Evolutionary conservation across 176 grass and related monocot species (phyloP), one percentile per base, ranked within the genome.

Genomic region (Rhynchospora pubera): DNA sequence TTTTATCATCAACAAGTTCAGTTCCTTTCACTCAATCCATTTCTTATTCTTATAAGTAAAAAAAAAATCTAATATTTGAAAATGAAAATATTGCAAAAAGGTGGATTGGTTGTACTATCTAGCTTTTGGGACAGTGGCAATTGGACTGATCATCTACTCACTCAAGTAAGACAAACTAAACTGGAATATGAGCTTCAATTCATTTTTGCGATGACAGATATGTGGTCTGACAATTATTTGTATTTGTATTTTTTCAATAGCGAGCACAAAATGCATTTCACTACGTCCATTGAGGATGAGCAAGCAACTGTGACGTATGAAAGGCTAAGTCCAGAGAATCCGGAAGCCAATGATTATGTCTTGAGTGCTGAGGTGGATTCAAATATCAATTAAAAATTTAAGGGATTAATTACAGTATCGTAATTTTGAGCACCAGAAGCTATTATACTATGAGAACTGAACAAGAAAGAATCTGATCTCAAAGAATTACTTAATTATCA

Each of bases 1-100:
- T 89, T 89, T 58, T 89, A 89, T 57, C 84, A 79, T 87, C 87
- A 89, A 78, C 59, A 70, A 79, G 78, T 88, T 7, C 39, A 51
- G 46, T 80, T 72, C 16, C 9, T 79, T 75, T 15, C 12, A 68
- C 32, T 63, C 8, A 1, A 26, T 59, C 5, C 34, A 46, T 53
- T 9, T 56, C 15, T 63, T 84, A 46, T 46, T 9, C 1, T 13
- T 23, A 70, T 1, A 34, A 34, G 21, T 10, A 8, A 53, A 22
- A n/a, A 50, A n/a, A n/a, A 28, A n/a, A 28, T 22, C 56, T 80
- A 22, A 83, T 83, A 15, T 83, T 15, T 28, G 2, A 52, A 57
- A 57, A 52, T 72, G 47, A 53, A 44, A 68, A 39, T 74, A 22
- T 59, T 43, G 7, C 34, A 63, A 44, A 43, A 82, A 90, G 84